phyloP scores from a whole-genome alignment of 768 basidiomycete species.

The Xerocomellus amylosporus region DNA sequence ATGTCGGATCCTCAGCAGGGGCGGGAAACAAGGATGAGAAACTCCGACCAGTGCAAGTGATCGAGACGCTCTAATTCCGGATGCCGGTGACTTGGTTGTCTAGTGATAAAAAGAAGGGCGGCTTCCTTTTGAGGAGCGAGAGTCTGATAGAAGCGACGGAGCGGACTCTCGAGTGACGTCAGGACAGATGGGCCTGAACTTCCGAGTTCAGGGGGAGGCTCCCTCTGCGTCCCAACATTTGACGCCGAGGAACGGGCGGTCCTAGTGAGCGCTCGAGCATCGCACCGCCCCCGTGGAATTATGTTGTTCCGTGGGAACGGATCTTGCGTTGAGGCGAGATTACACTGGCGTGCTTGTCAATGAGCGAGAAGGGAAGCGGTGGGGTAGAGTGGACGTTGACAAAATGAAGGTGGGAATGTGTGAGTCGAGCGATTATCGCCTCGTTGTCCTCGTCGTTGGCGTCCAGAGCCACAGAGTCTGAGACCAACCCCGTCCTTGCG shows the following conservation, averaged over 20 bases:
- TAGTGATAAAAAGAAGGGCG: no score
- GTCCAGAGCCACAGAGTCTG: no score
- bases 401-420: background rate
- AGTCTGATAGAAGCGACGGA: no score
- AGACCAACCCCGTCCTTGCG: background rate
- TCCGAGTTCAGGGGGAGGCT: no score
- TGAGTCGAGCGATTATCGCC: no score
- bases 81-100: no score
- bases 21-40: no score
- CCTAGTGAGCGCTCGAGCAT: background rate
- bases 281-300: background rate
- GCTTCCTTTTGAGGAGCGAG: no score
- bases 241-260: background rate
- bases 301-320: slow-evolving; percentile 3
- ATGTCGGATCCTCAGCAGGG: background rate
- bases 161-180: slow-evolving; percentile 8
- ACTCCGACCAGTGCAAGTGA: background rate
- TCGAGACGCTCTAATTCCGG: background rate
- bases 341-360: no score
- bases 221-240: no score
- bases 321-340: background rate
- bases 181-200: background rate
- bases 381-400: background rate
- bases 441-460: no score
- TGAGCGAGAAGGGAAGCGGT: background rate